Conservation (phyloP, 352 stramenopile genomes). For the Globisporangium camurandrum region DNA sequence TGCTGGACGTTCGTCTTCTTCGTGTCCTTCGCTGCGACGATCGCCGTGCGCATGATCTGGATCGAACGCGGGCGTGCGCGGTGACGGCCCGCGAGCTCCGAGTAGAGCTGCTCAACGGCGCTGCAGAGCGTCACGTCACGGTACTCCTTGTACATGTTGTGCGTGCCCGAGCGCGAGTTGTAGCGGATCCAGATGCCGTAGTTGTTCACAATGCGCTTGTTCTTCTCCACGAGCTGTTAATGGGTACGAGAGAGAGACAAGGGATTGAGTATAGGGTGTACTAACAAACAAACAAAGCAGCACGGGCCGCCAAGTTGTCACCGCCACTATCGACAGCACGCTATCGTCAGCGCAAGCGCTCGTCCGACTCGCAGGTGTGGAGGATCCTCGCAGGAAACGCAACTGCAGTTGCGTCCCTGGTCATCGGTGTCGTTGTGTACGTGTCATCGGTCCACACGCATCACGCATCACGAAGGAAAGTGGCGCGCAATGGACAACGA, state of each 20-base stretch:
- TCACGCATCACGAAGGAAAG: too few species aligned
- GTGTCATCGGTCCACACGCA: too few species aligned
- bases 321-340: background rate
- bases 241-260: slow-evolving; percentile 6
- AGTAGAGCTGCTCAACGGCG: slow-evolving; percentile 98
- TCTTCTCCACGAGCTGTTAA: slow-evolving; percentile 98
- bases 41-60: slow-evolving; percentile 99
- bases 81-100: slow-evolving; percentile 98
- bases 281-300: background rate
- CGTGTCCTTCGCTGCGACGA: slow-evolving; percentile 93
- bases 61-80: slow-evolving; percentile 95
- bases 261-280: background rate
- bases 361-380: background rate
- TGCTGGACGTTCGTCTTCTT: slow-evolving; percentile 96
- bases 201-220: slow-evolving; percentile 97
- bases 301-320: background rate
- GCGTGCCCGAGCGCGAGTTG: slow-evolving; percentile 98
- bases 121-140: slow-evolving; percentile 96
- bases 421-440: too few species aligned
- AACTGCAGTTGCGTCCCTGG: too few species aligned
- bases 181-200: slow-evolving; percentile 99
- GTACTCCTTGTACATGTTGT: slow-evolving; percentile 99
- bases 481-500: background rate
- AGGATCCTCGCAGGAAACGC: too few species aligned
- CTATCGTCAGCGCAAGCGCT: background rate